Base-by-base conservation (phyloP, 495 filamentous ascomycete species). In the Acidiella bohemica region DNA sequence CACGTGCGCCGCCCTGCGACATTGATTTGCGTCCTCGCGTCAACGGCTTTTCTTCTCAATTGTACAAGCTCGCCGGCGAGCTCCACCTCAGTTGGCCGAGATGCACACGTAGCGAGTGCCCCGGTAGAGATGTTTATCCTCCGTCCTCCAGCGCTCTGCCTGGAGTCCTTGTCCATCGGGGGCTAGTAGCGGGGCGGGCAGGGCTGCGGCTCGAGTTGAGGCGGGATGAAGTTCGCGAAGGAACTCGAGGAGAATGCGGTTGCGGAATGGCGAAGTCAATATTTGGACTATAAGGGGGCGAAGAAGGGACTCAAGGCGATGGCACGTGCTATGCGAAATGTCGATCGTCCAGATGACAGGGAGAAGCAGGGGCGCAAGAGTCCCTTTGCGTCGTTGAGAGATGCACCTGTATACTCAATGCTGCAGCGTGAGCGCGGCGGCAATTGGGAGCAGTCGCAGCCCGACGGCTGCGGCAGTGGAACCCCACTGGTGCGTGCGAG, bases 261-360 rank as follows among this genome's bases (percentile, higher is more conserved):
- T 46, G 83, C 86, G 65, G 86, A 94, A 70, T 94, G 86, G 86
- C 73, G 80, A 49, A 75, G 72, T 47, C 92, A 93, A 59, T 94
- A 93, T 61, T 68, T 94, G 42, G 75, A 93, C 62, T 94, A 94
- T 66, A 92, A 78, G 72, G 46, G 47, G n/a, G 86, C 82, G 21
- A 94, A 94, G 60, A 93, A 93, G 63, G 80, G 83, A 57, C 66
- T 94, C 58, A 93, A 90, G 58, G 73, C 75, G 22, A 70, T 92
- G 35, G 58, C 70, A n/a, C 71, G 76, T 26, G 83, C 84, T 46
- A 63, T 84, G 7, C 70, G 71, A 5, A 41, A 26, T 32, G 47
- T 46, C 5, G 36, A 49, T 7, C 12, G 12, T 18, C 19, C 37
- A 5, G 34, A 39, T 12, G 26, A 26, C 26, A 20, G 7, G n/a